phyloP scores from a whole-genome alignment of 768 basidiomycete genomes.

The Hirschioporus abietinus region DNA sequence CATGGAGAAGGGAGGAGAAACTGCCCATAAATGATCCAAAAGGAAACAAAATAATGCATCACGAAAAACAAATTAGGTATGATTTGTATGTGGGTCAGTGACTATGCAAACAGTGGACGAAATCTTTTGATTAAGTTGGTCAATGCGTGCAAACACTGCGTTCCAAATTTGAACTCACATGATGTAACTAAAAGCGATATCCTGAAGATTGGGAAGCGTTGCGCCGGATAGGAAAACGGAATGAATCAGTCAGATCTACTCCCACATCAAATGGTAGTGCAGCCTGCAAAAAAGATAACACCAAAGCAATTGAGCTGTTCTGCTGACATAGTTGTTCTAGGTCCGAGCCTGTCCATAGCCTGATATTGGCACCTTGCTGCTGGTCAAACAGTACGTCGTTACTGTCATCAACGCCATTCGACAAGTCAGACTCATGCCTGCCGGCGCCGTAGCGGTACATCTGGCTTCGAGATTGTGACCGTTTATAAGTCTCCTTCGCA shows the following conservation, averaged over 20 bases:
- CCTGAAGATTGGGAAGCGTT: neutral
- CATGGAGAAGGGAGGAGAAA: neutral
- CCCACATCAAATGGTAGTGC: slow-evolving; percentile 26
- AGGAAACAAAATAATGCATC: neutral
- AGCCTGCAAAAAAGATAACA: slow-evolving; percentile 61
- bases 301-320: slow-evolving; percentile 78
- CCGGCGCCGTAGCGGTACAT: slow-evolving; percentile 61
- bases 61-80: neutral
- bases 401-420: neutral
- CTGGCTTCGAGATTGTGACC: slow-evolving; percentile 68
- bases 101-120: neutral
- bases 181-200: neutral
- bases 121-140: neutral
- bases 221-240: neutral
- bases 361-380: slow-evolving; percentile 29
- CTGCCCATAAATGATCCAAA: neutral
- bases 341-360: slow-evolving; percentile 76
- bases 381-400: neutral
- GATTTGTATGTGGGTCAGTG: neutral
- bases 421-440: slow-evolving; percentile 54
- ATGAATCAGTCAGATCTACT: neutral
- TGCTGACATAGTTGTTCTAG: slow-evolving; percentile 81
- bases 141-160: no score
- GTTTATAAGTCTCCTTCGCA: slow-evolving; percentile 26
- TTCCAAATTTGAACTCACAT: neutral